Evolutionary conservation across 2,329 filamentous ascomycete genomes (phyloP), one percentile per base, ranked within the genome.

Genomic region (Chrysoporthe austroafricana): DNA sequence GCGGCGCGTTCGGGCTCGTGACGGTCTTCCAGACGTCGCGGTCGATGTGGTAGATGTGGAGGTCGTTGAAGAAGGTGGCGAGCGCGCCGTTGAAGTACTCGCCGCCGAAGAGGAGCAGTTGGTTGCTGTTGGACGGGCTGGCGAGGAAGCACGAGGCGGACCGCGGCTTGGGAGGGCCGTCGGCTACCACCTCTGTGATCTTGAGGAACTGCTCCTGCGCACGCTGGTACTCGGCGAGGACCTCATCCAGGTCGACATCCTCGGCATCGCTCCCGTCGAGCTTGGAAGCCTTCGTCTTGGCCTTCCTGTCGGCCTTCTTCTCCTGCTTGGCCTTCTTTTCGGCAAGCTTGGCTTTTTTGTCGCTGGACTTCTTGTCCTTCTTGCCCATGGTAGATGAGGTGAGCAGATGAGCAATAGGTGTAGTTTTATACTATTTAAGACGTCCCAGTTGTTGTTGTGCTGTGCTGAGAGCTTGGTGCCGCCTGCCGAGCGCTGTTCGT

Each of bases 201-300:
- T 97, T 97, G 74, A 96, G 87, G 76, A 97, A 97, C 75, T 92
- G 91, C 75, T 97, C 95, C 82, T 99, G 96, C 79, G 94, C 91
- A 76, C 92, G 92, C 73, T 92, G 92, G 80, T 97, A 98, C 78
- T 97, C 93, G 58, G 95, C 94, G 39, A 99, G 88, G 57, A 99
- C 94, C 58, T 91, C 90, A 76, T 99, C 96, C 48, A 99, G 86
- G 79, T 98, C 96, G 16, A 96, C 90, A 73, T 97, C 94, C 77
- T 98, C 95, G 60, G 86, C 92, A 77, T 97, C 95, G 76, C 92
- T 95, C 77, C 94, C 94, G 39, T 91, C 91, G 66, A 85, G 78
- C 77, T 93, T 90, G 72, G 92, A 87, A 16, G 84, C 83, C 78
- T 91, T 92, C 63, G 78, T 82, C 74, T 94, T 94, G 73, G 86